Percentiles rank a stretch among this genome's conserved stretches.
Evolutionary conservation across 1,139 yeast genomes (phyloP).

Genomic region (Komagataea norvegica): DNA sequence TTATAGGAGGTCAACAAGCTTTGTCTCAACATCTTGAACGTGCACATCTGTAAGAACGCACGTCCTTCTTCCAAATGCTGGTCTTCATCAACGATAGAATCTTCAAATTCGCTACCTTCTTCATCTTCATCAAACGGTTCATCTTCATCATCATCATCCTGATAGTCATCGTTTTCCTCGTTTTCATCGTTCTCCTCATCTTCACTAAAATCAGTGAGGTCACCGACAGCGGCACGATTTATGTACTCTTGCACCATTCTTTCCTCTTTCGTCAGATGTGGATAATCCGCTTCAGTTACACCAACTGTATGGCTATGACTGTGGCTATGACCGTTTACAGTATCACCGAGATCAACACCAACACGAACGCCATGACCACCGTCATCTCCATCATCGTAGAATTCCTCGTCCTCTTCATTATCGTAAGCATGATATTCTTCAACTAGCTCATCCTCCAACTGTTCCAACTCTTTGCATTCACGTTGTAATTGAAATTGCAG

Average conservation of each 20-base stretch:
- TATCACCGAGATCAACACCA: too few relatives aligned
- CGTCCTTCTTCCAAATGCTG: conserved; percentile 45
- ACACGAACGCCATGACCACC: too few relatives aligned
- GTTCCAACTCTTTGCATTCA: conserved; percentile 20
- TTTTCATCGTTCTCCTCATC: conserved; percentile 30
- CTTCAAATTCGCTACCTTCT: conserved; percentile 13
- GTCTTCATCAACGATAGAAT: conserved; percentile 48
- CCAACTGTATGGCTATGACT: too few relatives aligned
- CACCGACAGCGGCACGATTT: conserved; percentile 13
- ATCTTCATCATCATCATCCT: conserved; percentile 14
- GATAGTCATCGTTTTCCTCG: conserved; percentile 15
- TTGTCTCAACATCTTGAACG: conserved; percentile 72
- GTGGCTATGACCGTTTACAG: too few relatives aligned
- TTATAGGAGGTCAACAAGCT: conserved; percentile 72
- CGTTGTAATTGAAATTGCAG: conserved; percentile 20
- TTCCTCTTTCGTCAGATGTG: conserved; percentile 29
- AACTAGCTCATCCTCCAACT: conserved; percentile 16
- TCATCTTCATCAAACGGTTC: conserved; percentile 6
- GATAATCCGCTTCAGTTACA: too few relatives aligned
- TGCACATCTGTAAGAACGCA: conserved; percentile 64
- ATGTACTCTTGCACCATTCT: conserved; percentile 29
- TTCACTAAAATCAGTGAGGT: conserved; percentile 17
- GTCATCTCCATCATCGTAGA: too few relatives aligned
- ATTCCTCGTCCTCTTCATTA: conserved; percentile 7
- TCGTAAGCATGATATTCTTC: conserved; percentile 11